phyloP scores from a whole-genome alignment of 257 asterid species.

The Solanum chilense region DNA sequence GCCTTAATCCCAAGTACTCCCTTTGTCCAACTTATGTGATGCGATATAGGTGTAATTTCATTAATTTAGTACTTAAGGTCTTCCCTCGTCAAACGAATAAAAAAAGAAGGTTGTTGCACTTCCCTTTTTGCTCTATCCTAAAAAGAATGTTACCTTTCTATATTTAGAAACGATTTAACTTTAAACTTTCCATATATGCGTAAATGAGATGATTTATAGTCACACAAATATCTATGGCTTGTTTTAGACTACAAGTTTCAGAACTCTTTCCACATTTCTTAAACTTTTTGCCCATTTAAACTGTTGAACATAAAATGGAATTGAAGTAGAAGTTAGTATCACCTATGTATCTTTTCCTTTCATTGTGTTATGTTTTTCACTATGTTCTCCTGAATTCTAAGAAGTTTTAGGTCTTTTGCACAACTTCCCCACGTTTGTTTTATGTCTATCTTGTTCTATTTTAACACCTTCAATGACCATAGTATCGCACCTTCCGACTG shows the following conservation, averaged over 20 bases:
- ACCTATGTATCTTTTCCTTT: background rate
- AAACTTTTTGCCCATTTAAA: background rate
- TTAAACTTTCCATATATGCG: background rate
- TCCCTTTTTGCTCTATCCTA: background rate
- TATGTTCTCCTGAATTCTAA: background rate
- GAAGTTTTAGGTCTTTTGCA: background rate
- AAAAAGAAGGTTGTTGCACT: background rate
- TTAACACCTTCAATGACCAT: background rate
- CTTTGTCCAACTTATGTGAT: background rate
- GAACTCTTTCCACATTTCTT: background rate
- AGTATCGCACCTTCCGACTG: background rate
- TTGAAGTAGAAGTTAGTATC: background rate
- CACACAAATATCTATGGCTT: background rate
- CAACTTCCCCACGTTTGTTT: background rate
- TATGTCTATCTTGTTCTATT: background rate
- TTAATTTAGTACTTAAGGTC: too few species aligned
- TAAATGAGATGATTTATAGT: background rate
- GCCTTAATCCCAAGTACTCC: background rate
- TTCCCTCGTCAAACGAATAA: too few species aligned
- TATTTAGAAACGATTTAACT: background rate
- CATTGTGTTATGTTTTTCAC: background rate
- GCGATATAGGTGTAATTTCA: background rate
- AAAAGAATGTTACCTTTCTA: background rate
- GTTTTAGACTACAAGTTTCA: background rate
- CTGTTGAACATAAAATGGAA: background rate